Conservation (phyloP, 768 basidiomycete genomes). For the Suillus cothurnatus region DNA sequence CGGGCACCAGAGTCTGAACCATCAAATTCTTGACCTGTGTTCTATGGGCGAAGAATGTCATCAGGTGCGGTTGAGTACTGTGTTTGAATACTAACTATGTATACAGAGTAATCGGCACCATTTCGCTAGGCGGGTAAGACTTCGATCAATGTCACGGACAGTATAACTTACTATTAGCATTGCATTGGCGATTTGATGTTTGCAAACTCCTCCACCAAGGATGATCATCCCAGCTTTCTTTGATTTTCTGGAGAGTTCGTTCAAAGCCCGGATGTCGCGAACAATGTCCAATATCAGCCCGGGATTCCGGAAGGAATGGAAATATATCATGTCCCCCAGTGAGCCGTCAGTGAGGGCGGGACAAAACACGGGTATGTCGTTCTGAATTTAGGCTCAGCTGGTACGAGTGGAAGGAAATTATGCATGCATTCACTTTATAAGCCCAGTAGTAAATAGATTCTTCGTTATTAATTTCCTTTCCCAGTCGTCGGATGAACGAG, state of each 20-base stretch:
- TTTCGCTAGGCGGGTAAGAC: slow-evolving; percentile 65
- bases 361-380: slow-evolving; percentile 98
- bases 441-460: slow-evolving; percentile 99
- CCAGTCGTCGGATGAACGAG: slow-evolving; percentile 87
- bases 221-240: slow-evolving; percentile 98
- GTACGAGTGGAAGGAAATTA: slow-evolving; percentile 16
- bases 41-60: slow-evolving; percentile 45
- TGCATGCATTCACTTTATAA: slow-evolving; percentile 77
- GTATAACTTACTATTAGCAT: slow-evolving; percentile 85
- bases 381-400: slow-evolving; percentile 54
- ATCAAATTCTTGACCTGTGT: slow-evolving; percentile 99
- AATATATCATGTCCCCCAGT: slow-evolving; percentile 98
- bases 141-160: slow-evolving; percentile 8
- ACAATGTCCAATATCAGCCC: slow-evolving; percentile 93
- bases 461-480: slow-evolving; percentile 96
- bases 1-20: slow-evolving; percentile 97
- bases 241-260: slow-evolving; percentile 85
- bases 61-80: neutral
- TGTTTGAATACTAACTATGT: slow-evolving; percentile 61
- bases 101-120: slow-evolving; percentile 97
- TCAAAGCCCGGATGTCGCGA: slow-evolving; percentile 87
- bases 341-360: slow-evolving; percentile 98
- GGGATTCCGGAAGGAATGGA: slow-evolving; percentile 90
- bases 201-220: slow-evolving; percentile 97
- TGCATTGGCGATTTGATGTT: slow-evolving; percentile 99